These are phyloP conservation scores for Letharia lupina DNA, from an alignment of 495 filamentous ascomycete species.

Conservation along the genomic window DNA sequence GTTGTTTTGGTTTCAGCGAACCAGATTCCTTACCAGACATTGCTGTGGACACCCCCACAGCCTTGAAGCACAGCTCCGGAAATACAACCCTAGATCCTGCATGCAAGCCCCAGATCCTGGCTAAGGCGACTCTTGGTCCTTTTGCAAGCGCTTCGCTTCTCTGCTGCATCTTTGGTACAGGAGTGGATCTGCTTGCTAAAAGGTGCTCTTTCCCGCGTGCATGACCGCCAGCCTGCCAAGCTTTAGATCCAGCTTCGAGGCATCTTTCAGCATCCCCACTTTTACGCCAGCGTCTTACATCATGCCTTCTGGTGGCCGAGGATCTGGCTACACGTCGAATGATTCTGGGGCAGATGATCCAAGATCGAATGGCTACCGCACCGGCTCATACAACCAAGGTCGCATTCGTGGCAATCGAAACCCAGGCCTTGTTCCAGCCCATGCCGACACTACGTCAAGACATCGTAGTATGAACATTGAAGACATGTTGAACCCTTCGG, in stretches of 20 bases:
- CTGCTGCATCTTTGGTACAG: background rate
- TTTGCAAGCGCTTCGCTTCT: slow-evolving; percentile 5
- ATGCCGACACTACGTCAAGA: slow-evolving; percentile 2
- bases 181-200: slow-evolving; percentile 6
- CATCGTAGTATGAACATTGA: slow-evolving; percentile 23
- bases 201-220: background rate
- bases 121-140: slow-evolving; percentile 1
- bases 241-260: background rate
- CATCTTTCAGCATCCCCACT: slow-evolving; percentile 3
- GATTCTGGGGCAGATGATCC: background rate
- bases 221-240: slow-evolving; percentile 1
- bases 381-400: background rate
- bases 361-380: background rate
- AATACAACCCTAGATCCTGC: slow-evolving; percentile 9
- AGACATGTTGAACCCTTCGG: slow-evolving; percentile 22
- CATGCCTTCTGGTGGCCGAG: slow-evolving; percentile 5
- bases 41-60: slow-evolving; percentile 5
- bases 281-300: background rate
- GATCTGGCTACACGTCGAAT: background rate
- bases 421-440: background rate
- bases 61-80: slow-evolving; percentile 4
- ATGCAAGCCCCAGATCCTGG: slow-evolving; percentile 3
- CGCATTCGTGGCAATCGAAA: slow-evolving; percentile 1
- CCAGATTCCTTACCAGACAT: slow-evolving; percentile 8
- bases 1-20: background rate